phyloP scores from a whole-genome alignment of 2,329 filamentous ascomycete genomes.

The Colletotrichum eleusines region DNA sequence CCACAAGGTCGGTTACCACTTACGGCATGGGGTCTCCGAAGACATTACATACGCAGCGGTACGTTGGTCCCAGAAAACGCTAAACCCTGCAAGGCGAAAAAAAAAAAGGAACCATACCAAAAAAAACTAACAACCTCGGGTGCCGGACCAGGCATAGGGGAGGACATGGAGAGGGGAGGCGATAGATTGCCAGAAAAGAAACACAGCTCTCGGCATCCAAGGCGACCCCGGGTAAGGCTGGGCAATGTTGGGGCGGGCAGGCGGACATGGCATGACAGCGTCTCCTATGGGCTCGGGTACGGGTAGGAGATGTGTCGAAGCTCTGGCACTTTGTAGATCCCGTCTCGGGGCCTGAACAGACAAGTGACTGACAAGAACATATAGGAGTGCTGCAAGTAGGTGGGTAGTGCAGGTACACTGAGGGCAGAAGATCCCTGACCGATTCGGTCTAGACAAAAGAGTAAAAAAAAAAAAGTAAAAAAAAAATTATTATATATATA shows the following conservation, averaged over 20 bases:
- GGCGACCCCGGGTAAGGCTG: slow-evolving; percentile 28
- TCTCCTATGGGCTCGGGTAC: slow-evolving; percentile 22
- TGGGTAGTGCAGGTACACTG: background rate
- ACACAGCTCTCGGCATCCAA: slow-evolving; percentile 14
- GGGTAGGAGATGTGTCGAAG: background rate
- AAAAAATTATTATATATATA: too few species aligned
- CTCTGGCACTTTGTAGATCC: slow-evolving; percentile 5
- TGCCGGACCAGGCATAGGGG: background rate
- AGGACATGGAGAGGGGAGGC: background rate
- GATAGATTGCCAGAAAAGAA: background rate
- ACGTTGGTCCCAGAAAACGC: background rate
- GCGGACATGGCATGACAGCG: background rate
- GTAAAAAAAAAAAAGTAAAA: background rate
- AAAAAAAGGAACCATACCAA: background rate
- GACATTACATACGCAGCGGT: background rate
- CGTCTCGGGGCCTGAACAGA: slow-evolving; percentile 25
- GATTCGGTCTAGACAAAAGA: slow-evolving; percentile 11
- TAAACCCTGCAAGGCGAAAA: background rate
- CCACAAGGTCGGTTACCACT: slow-evolving; percentile 24
- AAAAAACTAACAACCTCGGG: background rate
- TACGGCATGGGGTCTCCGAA: background rate
- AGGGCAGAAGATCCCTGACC: slow-evolving; percentile 1
- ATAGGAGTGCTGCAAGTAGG: too few species aligned
- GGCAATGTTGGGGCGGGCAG: background rate
- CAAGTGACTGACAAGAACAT: too few species aligned